phyloP scores from a whole-genome alignment of 2,329 filamentous ascomycete genomes.

The Epichloe festucae region DNA sequence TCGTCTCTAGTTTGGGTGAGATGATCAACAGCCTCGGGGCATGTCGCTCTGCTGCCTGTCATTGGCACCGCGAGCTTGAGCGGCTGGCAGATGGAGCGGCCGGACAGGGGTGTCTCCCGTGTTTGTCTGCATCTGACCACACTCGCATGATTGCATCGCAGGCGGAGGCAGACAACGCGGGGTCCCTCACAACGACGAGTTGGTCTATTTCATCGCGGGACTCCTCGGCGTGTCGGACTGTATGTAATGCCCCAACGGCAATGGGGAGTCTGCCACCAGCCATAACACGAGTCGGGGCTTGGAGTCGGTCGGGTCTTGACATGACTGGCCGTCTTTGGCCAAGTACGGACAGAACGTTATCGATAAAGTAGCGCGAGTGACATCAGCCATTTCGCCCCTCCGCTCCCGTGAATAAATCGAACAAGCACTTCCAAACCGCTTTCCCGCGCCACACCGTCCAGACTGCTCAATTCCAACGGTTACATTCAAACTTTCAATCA shows the following conservation, averaged over 20 bases:
- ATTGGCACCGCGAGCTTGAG: background rate
- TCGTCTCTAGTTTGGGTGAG: background rate
- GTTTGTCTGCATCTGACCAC: background rate
- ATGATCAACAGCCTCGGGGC: background rate
- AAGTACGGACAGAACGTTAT: background rate
- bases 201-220: background rate
- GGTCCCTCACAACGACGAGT: too few relatives aligned
- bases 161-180: too few relatives aligned
- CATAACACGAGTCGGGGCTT: too few relatives aligned
- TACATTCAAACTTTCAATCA: background rate
- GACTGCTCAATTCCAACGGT: background rate
- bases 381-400: background rate
- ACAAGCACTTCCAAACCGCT: background rate
- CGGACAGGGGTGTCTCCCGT: background rate
- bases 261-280: too few relatives aligned
- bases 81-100: background rate
- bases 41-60: background rate
- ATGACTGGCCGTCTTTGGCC: too few relatives aligned
- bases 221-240: background rate
- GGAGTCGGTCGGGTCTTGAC: too few relatives aligned
- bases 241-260: too few relatives aligned
- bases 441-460: background rate
- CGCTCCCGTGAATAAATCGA: background rate
- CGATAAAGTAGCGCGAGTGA: background rate
- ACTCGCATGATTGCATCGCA: background rate